Evolutionary conservation across 306 rosid species (phyloP), one percentile per base, ranked within the genome.

Genomic region (Echinosophora koreensis): DNA sequence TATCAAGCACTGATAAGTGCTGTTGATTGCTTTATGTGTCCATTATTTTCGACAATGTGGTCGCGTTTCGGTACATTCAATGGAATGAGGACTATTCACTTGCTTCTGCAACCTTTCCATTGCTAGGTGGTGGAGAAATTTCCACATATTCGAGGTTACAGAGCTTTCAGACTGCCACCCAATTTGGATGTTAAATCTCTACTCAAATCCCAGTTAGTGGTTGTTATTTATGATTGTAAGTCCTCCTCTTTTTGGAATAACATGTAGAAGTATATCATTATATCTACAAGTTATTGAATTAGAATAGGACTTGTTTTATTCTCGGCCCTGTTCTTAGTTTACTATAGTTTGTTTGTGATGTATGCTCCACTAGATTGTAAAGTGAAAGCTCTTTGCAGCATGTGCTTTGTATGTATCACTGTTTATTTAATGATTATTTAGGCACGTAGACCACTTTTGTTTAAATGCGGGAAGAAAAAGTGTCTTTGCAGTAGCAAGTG

Each of bases 101-200:
- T 39, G 55, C 61, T 54, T 17, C 3, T 46, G 8, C 60, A 38
- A 54, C 32, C 51, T 39, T 42, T 56, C 76, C 35, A 30, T 62
- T 86, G 66, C 28, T 73, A 92, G 99, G 99, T 95, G 86, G 82
- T 83, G 44, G 85, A 87, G 77, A 95, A 92, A 74, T 90, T 92
- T 80, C 97, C 96, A 9, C 99, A 89, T 76, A 89, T 95, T 64
- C 86, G 70, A 67, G 92, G 85, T 67, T 92, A 86, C 73, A 83
- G 69, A 83, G 86, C 91, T 77, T 89, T 87, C 81, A 88, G 60
- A 54, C 75, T 92, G 79, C 95, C 91, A 50, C 73, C 89, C 22
- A 39, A 56, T 75, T 84, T 73, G 80, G 92, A 92, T 76, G 86
- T 80, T 67, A 87, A 81, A 71, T 49, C 82, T 73, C 92, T 92